Evolutionary conservation across 805 yeast species (phyloP).

Genomic region (Cyberlindnera samutprakarnensis): DNA sequence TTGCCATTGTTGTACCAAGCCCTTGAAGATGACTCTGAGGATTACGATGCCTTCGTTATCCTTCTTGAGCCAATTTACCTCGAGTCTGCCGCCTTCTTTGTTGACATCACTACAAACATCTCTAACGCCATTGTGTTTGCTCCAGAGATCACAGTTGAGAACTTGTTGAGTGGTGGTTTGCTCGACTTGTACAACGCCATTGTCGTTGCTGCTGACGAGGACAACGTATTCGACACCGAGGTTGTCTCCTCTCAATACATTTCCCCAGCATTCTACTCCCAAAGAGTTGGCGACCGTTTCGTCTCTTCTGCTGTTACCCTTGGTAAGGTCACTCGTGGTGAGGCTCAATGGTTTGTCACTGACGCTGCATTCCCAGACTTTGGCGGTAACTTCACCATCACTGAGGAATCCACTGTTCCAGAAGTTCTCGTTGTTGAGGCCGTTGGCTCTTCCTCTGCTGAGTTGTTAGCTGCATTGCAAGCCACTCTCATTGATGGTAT

Average conservation of each 20-base stretch:
- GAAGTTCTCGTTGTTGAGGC: slow-evolving; percentile 37
- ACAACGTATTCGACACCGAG: slow-evolving; percentile 33
- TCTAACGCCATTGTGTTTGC: slow-evolving; percentile 41
- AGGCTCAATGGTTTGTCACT: slow-evolving; percentile 30
- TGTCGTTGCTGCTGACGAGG: slow-evolving; percentile 34
- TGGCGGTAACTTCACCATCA: slow-evolving; percentile 9
- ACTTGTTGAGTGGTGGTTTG: slow-evolving; percentile 44
- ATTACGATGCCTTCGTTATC: slow-evolving; percentile 38
- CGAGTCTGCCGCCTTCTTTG: slow-evolving; percentile 44
- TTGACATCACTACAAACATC: slow-evolving; percentile 30
- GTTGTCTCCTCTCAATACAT: slow-evolving; percentile 38
- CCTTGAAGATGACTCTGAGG: slow-evolving; percentile 26
- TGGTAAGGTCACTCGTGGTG: slow-evolving; percentile 40
- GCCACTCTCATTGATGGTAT: slow-evolving; percentile 34
- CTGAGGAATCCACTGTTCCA: slow-evolving; percentile 12
- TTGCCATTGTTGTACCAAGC: slow-evolving; percentile 28
- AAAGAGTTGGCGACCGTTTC: slow-evolving; percentile 40
- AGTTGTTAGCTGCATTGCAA: slow-evolving; percentile 26
- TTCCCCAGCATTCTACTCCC: slow-evolving; percentile 42
- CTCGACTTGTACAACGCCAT: slow-evolving; percentile 45
- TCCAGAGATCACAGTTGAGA: slow-evolving; percentile 45
- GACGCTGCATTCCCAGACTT: slow-evolving; percentile 5
- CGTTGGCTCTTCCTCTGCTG: slow-evolving; percentile 36
- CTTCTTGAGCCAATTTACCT: slow-evolving; percentile 43
- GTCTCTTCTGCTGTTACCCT: slow-evolving; percentile 33